Conservation (phyloP, 768 basidiomycete genomes). For the Favolaschia claudopus region DNA sequence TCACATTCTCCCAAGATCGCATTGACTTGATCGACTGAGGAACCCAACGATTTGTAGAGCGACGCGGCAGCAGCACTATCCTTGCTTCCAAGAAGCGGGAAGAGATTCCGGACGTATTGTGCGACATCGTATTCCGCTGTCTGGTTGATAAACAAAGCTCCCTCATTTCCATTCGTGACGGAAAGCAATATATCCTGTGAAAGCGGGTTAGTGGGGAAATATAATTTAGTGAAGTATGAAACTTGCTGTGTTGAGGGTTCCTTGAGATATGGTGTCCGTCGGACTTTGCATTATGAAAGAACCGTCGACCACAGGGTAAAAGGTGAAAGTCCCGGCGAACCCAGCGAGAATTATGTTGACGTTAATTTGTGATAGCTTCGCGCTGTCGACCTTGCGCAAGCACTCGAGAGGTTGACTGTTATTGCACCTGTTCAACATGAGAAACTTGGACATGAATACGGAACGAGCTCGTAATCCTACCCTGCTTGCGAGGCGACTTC, state of each 20-base stretch:
- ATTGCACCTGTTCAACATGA: background rate
- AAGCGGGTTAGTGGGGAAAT: background rate
- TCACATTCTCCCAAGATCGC: conserved; percentile 34
- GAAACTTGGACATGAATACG: conserved; percentile 7
- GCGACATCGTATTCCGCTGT: conserved; percentile 9
- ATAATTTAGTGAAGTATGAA: background rate
- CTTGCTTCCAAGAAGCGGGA: conserved; percentile 20
- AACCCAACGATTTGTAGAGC: conserved; percentile 25
- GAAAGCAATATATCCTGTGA: conserved; percentile 26
- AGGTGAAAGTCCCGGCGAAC: conserved; percentile 33
- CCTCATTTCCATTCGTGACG: conserved; percentile 35
- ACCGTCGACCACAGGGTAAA: conserved; percentile 41
- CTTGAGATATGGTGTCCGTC: conserved; percentile 32
- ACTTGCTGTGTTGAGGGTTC: conserved; percentile 36
- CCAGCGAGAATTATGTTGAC: conserved; percentile 9
- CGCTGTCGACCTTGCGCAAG: conserved; percentile 4
- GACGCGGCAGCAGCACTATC: background rate
- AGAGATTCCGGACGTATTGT: conserved; percentile 29
- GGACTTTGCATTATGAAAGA: conserved; percentile 41
- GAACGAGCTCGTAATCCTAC: background rate
- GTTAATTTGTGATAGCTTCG: conserved; percentile 30
- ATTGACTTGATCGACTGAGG: conserved; percentile 27
- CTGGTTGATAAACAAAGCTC: conserved; percentile 28
- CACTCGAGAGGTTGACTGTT: background rate
- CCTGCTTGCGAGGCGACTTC: conserved; percentile 6